Evolutionary conservation across 305 asterid genomes (phyloP).

Genomic region (Fraxinus xanthoxyloides): DNA sequence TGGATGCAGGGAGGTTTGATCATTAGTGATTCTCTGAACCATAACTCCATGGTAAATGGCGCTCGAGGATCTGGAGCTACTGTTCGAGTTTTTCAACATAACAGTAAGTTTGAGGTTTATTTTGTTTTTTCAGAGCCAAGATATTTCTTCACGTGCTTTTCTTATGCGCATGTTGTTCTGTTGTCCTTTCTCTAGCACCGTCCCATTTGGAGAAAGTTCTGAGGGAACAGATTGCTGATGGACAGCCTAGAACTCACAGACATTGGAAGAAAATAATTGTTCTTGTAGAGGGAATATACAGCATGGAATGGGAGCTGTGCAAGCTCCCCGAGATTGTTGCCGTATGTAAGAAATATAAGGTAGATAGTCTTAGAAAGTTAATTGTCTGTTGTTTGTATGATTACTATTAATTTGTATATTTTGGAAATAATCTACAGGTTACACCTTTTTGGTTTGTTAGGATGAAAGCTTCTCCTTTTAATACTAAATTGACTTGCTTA

Average conservation of each 20-base stretch:
- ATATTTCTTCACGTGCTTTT: not conserved
- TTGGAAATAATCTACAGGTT: not conserved
- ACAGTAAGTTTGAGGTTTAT: constrained; percentile 50
- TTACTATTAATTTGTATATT: not conserved
- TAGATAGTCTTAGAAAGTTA: constrained; percentile 19
- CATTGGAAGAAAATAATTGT: constrained; percentile 98
- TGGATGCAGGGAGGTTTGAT: constrained; percentile 78
- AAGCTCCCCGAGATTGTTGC: constrained; percentile 93
- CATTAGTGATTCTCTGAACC: constrained; percentile 95
- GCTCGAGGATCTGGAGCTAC: constrained; percentile 99
- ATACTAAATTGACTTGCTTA: not conserved
- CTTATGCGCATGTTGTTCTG: constrained; percentile 13
- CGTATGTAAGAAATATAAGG: constrained; percentile 97
- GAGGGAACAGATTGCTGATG: constrained; percentile 90
- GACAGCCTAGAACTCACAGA: constrained; percentile 97
- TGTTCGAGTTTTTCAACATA: constrained; percentile 93
- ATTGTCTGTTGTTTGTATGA: constrained; percentile 11
- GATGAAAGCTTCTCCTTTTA: constrained; percentile 1
- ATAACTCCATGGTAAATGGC: constrained; percentile 95
- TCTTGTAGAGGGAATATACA: constrained; percentile 97
- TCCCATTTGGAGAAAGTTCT: constrained; percentile 80
- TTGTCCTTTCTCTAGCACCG: constrained; percentile 62
- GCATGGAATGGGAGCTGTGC: constrained; percentile 99
- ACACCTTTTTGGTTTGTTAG: not conserved
- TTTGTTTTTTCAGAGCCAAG: not conserved